Conservation (phyloP, 768 basidiomycete genomes). For the Pleurotus tuoliensis region DNA sequence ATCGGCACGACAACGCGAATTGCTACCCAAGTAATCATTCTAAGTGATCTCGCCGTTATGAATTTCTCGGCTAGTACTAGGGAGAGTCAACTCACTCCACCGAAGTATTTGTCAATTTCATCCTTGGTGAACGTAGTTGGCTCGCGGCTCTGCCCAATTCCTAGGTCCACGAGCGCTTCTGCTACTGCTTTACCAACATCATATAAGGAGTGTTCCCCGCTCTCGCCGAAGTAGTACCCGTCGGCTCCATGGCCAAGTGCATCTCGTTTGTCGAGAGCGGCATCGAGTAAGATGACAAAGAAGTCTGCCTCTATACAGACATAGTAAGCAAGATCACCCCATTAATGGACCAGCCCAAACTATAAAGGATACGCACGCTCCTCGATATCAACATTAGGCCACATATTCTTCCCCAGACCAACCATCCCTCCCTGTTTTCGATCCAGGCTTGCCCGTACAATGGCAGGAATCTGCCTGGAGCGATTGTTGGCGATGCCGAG, state of each 20-base stretch:
- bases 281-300: slow-evolving; percentile 38
- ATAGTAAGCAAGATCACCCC: background rate
- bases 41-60: slow-evolving; percentile 1
- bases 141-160: slow-evolving; percentile 29
- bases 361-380: slow-evolving; percentile 33
- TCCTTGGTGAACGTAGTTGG: slow-evolving; percentile 42
- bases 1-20: slow-evolving; percentile 19
- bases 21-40: slow-evolving; percentile 17
- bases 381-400: slow-evolving; percentile 52
- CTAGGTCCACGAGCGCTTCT: slow-evolving; percentile 27
- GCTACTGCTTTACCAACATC: slow-evolving; percentile 34
- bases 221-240: slow-evolving; percentile 49
- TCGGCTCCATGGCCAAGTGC: slow-evolving; percentile 34
- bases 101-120: slow-evolving; percentile 38
- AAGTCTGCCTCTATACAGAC: slow-evolving; percentile 36
- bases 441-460: slow-evolving; percentile 36
- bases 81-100: slow-evolving; percentile 21
- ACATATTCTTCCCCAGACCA: slow-evolving; percentile 49
- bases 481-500: slow-evolving; percentile 43
- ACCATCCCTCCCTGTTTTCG: slow-evolving; percentile 47
- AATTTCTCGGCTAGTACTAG: slow-evolving; percentile 8
- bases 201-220: slow-evolving; percentile 38
- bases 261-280: slow-evolving; percentile 24
- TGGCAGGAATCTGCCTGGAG: slow-evolving; percentile 45
- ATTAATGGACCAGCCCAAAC: background rate